phyloP scores from a whole-genome alignment of 176 grass and related monocot genomes.

The Melocanna baccifera region DNA sequence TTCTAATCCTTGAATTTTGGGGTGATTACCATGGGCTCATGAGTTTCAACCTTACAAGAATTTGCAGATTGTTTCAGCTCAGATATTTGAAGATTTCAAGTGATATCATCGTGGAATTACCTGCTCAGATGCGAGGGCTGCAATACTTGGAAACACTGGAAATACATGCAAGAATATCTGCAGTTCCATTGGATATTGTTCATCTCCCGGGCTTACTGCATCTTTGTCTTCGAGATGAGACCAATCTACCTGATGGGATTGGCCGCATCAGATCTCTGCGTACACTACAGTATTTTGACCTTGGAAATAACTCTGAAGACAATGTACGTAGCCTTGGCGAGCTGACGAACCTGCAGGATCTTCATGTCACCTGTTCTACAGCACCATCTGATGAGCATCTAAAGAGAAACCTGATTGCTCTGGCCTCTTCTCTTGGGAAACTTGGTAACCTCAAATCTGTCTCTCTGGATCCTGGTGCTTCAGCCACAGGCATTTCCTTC shows the following conservation, averaged over 20 bases:
- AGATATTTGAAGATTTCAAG: not conserved
- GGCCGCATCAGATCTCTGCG: not conserved
- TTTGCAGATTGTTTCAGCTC: not conserved
- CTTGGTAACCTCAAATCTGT: constrained; percentile 1
- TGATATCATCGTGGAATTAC: not conserved
- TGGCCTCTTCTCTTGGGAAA: not conserved
- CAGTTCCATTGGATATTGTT: not conserved
- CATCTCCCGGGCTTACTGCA: not conserved
- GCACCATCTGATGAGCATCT: not conserved
- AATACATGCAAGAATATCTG: not conserved
- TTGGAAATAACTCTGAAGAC: not conserved
- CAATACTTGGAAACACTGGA: not conserved
- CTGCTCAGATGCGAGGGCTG: not conserved
- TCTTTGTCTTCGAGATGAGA: not conserved
- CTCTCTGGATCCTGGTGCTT: not conserved
- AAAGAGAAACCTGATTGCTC: not conserved
- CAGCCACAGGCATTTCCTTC: not conserved
- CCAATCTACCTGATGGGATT: not conserved
- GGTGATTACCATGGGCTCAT: not conserved
- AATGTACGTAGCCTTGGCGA: not conserved
- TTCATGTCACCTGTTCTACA: not conserved
- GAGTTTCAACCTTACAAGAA: not conserved
- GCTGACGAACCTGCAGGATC: not conserved
- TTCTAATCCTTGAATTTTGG: not conserved
- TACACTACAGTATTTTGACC: not conserved